Percentiles rank a stretch among this genome's conserved stretches.
These are phyloP conservation scores for Microbotryum saponariae DNA, from an alignment of 1,284 basidiomycete genomes.

Conservation along the genomic window DNA sequence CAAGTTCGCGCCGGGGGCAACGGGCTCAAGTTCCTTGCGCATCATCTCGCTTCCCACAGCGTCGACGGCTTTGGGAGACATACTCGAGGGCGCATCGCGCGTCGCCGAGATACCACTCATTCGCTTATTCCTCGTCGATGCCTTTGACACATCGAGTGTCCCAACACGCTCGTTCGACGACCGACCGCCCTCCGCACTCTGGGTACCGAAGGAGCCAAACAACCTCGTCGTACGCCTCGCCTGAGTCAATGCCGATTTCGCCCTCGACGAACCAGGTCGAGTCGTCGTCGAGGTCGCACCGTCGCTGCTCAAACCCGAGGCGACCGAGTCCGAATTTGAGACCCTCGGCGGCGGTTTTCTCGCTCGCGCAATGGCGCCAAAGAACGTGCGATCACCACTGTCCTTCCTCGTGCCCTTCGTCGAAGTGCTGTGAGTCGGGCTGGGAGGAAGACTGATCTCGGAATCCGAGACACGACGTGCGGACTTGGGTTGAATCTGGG, in stretches of 20 bases:
- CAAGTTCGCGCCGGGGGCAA: slow-evolving; percentile 44
- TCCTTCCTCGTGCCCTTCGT: slow-evolving; percentile 7
- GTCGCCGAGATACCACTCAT: slow-evolving; percentile 24
- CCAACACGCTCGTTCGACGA: too few relatives aligned
- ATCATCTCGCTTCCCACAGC: slow-evolving; percentile 39
- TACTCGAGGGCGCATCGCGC: slow-evolving; percentile 42
- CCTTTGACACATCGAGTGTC: neutral
- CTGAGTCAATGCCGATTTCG: too few relatives aligned
- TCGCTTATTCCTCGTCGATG: slow-evolving; percentile 11
- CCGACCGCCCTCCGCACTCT: slow-evolving; percentile 1
- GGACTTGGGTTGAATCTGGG: too few relatives aligned
- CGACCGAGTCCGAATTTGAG: neutral
- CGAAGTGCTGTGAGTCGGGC: neutral
- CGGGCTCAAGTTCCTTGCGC: slow-evolving; percentile 47
- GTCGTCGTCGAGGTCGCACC: too few relatives aligned
- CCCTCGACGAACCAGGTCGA: too few relatives aligned
- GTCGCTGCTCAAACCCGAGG: too few relatives aligned
- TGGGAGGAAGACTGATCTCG: neutral
- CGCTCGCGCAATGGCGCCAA: slow-evolving; percentile 16
- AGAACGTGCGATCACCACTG: slow-evolving; percentile 13
- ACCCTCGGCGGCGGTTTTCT: slow-evolving; percentile 29
- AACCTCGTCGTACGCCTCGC: slow-evolving; percentile 27
- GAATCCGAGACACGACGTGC: too few relatives aligned
- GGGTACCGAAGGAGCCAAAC: slow-evolving; percentile 18
- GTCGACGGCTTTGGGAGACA: slow-evolving; percentile 34